Conservation (phyloP, 2,329 filamentous ascomycete genomes). For the Mollisiaceae sp. region DNA sequence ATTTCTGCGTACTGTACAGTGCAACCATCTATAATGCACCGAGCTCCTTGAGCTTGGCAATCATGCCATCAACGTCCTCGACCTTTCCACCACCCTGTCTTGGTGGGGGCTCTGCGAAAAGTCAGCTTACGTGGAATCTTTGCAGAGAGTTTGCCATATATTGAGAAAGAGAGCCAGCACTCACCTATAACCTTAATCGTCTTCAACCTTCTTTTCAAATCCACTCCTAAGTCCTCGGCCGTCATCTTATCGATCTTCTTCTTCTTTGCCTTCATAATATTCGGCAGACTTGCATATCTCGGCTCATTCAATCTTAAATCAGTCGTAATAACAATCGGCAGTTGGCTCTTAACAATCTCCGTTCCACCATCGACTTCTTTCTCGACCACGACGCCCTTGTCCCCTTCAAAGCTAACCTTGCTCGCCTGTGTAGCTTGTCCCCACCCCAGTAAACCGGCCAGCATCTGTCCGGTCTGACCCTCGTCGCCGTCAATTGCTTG, state of each 20-base stretch:
- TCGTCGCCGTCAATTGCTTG: conserved; percentile 98
- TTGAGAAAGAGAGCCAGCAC: conserved; percentile 42
- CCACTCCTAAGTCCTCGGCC: conserved; percentile 79
- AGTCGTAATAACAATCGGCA: conserved; percentile 94
- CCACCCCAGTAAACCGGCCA: conserved; percentile 91
- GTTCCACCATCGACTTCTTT: conserved; percentile 95
- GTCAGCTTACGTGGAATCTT: conserved; percentile 25
- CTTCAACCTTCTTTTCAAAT: conserved; percentile 79
- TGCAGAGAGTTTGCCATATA: background rate
- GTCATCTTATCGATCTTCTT: conserved; percentile 96
- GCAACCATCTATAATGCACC: conserved; percentile 61
- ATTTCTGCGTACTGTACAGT: conserved; percentile 13
- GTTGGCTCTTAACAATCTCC: conserved; percentile 82
- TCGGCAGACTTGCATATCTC: conserved; percentile 91
- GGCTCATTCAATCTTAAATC: conserved; percentile 95
- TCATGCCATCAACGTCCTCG: conserved; percentile 93
- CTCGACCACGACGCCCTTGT: conserved; percentile 72
- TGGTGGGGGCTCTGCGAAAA: conserved; percentile 72
- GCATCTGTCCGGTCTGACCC: conserved; percentile 96
- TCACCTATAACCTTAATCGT: conserved; percentile 84
- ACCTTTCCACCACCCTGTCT: conserved; percentile 96
- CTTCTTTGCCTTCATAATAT: conserved; percentile 99
- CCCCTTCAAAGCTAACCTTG: conserved; percentile 76
- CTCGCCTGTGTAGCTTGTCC: conserved; percentile 92
- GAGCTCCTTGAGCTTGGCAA: conserved; percentile 92